Evolutionary conservation across 2,329 filamentous ascomycete species (phyloP), one percentile per base, ranked within the genome.

Genomic region (Xylariaceae sp.): DNA sequence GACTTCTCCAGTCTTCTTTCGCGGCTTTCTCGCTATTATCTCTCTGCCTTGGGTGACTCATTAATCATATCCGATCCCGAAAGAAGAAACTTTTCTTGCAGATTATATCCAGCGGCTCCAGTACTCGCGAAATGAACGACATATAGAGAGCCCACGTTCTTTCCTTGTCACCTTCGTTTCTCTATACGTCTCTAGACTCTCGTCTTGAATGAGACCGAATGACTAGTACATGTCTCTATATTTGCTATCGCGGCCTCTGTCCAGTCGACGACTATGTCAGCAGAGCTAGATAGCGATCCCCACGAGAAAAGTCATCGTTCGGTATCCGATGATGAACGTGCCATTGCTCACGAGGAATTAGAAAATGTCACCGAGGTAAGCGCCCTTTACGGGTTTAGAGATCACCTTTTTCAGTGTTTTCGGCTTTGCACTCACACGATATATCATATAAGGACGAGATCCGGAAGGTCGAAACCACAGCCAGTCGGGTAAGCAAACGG

Each of bases 401-500:
- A n/a, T 15, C 13, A 26, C 10, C 15, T 37, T 9, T 37, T 18
- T 5, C 18, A n/a, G n/a, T n/a, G n/a, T n/a, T n/a, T n/a, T n/a
- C n/a, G n/a, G n/a, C n/a, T 20, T 23, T 20, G 23, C 10, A 30
- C 50, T 56, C 5, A 60, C 45, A 29, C 16, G 3, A 16, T 7
- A 32, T 36, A 15, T 5, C 21, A 24, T 9, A 10, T 4, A 18
- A 60, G 55, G 52, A 43, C 21, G 55, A 52, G 32, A 43, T 60
- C 27, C 53, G 32, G 15, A 60, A 59, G 24, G 29, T 52, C 33
- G 55, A 59, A 2, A 51, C 58, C 2, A 29, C 23, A 6, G 27
- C 46, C 2, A 60, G 55, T 27, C 47, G 46, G 7, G 43, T 35
- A 2, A 60, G 52, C 42, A 58, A 47, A n/a, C 55, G 35, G 16